Evolutionary conservation across 805 yeast genomes (phyloP), one percentile per base, ranked within the genome.

Genomic region (Saturnispora bothae): DNA sequence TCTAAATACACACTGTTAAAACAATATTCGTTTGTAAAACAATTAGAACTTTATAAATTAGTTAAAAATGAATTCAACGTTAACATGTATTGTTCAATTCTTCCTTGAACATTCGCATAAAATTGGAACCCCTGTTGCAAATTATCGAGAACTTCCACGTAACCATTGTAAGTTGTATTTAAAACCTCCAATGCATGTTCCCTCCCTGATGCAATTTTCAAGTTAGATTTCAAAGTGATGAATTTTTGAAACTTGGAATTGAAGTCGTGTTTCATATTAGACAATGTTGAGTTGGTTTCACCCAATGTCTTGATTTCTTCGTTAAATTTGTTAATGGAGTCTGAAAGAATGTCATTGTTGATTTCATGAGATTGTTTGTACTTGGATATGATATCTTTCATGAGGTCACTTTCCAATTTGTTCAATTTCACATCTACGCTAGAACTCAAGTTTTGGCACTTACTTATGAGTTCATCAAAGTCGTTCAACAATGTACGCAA

Each of bases 71-170:
- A 7, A 8, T 22, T 22, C 10, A 22, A 22, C 7, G 25, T 22
- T 22, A 22, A 22, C 10, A 10, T 10, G 10, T 22, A 7, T 22
- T 10, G 25, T 7, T 38, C 32, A 16, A 38, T 38, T 12, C 36
- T 33, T 5, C 27, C 42, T 4, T 28, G n/a, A n/a, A 83, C 71
- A 38, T 77, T 80, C 28, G 65, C 65, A 59, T 88, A 88, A 52
- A 86, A 86, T 38, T 68, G 66, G 0, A 71, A 49, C 0, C 95
- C 96, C 48, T 80, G 82, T 22, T 68, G 68, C 20, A 84, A 53
- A 50, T 83, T 80, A 4, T 65, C 60, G 14, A 68, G 55, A 2
- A 83, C 65, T 48, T 80, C 83, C 21, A 66, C 55, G 48, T 65
- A 79, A 34, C 71, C 66, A 28, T 61, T 54, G 44, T 65, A 71